These are phyloP conservation scores for Lyophyllum shimeji DNA, from an alignment of 768 basidiomycete genomes.

Conservation along the genomic window DNA sequence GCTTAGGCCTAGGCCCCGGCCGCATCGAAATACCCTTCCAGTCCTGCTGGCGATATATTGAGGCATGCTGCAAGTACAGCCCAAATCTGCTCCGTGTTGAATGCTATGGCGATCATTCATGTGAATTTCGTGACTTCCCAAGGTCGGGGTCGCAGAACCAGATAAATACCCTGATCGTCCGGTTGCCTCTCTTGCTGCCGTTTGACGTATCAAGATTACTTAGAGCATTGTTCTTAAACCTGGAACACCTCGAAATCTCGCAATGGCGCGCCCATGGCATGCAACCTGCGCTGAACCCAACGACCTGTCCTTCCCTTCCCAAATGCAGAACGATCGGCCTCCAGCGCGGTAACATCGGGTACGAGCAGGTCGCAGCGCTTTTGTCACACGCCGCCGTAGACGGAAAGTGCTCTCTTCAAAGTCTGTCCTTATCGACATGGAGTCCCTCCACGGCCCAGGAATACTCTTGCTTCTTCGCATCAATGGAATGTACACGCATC, in stretches of 20 bases:
- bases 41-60: neutral
- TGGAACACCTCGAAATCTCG: constrained; percentile 1
- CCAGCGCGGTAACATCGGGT: neutral
- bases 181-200: neutral
- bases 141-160: neutral
- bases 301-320: neutral
- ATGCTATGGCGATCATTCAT: constrained; percentile 2
- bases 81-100: neutral
- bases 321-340: neutral
- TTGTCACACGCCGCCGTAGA: neutral
- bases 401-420: neutral
- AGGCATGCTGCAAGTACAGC: neutral
- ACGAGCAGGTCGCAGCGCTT: neutral
- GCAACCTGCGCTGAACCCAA: neutral
- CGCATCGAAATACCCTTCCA: neutral
- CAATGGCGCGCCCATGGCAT: neutral
- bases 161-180: neutral
- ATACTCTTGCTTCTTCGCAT: constrained; percentile 1
- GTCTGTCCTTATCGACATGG: constrained; percentile 2
- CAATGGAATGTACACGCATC: neutral
- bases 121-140: neutral
- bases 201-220: neutral
- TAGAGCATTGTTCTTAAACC: neutral
- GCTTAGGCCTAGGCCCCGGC: neutral
- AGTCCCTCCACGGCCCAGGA: neutral